Evolutionary conservation across 1,284 basidiomycete species (phyloP), one percentile per base, ranked within the genome.

Genomic region (Takashimella koratensis): DNA sequence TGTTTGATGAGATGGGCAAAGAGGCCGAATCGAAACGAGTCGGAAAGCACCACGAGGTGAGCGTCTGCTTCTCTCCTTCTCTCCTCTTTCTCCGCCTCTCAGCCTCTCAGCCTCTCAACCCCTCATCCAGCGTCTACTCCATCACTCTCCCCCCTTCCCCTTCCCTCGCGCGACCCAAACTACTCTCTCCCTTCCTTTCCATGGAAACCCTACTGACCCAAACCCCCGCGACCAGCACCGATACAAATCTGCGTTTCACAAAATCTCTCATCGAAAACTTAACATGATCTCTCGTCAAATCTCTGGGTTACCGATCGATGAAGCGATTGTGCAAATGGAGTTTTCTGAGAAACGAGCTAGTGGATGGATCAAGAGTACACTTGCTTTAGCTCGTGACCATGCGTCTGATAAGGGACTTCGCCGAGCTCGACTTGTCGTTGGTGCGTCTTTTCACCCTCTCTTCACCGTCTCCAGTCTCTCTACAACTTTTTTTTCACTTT

Each of bases 311-410:
- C 90, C 92, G 12, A 85, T 95, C 55, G 93, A 97, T 76, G 86
- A 88, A 68, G 94, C 95, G 23, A 94, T 98, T 68, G 78, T 98
- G 49, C 95, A 98, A 71, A 95, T 98, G 88, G 84, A 89, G 71
- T 96, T 97, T 75, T 88, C 86, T 63, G 86, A 93, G 73, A 97
- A 97, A 77, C 83, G 91, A 13, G 90, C 88, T 10, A 86, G 89
- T 53, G 83, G 80, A 44, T 84, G 90, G 58, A 84, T 98, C 53
- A 86, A 91, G 82, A 88, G 86, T 63, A 93, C 93, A 80, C 81
- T 98, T 45, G 86, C 84, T 4, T 82, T 90, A 3, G 94, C 93
- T 8, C 86, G 90, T 67, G 85, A 92, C 66, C 90, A 95, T 68
- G 95, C 94, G 0, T 80, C 83, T 42, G 84, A 87, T 66, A 95